Evolutionary conservation across 208 protist genomes (phyloP).

Genomic region (Leishmania mexicana): DNA sequence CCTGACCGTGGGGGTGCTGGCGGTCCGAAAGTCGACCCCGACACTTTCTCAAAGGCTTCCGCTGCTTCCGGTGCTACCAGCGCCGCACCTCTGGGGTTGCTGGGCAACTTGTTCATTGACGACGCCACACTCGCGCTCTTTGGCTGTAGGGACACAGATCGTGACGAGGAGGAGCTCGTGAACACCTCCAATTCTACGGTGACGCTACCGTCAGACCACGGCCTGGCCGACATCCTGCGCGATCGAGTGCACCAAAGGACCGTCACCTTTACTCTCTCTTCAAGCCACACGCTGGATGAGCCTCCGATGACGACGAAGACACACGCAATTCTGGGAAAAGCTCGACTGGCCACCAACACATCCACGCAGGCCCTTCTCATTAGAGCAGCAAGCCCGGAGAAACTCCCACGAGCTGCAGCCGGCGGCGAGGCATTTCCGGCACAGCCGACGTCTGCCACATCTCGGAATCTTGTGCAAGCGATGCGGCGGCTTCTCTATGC

Average conservation of each 20-base stretch:
- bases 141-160: background rate
- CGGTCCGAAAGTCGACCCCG: background rate
- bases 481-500: conserved; percentile 55
- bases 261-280: conserved; percentile 22
- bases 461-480: background rate
- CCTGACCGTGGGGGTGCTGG: background rate
- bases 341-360: conserved; percentile 7
- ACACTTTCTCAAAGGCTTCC: background rate
- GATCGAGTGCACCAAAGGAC: conserved; percentile 27
- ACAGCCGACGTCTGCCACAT: background rate
- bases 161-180: background rate
- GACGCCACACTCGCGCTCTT: background rate
- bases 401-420: background rate
- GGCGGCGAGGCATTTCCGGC: background rate
- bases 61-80: background rate
- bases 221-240: conserved; percentile 17
- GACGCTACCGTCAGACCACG: conserved; percentile 19
- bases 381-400: background rate
- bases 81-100: background rate
- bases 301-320: conserved; percentile 14
- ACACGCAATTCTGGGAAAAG: conserved; percentile 2
- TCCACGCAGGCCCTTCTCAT: background rate
- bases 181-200: conserved; percentile 5
- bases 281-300: conserved; percentile 19
- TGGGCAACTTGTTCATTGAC: background rate